Evolutionary conservation across 139 green algal species (phyloP), one percentile per base, ranked within the genome.

Genomic region (Diplosphaera chodatii): DNA sequence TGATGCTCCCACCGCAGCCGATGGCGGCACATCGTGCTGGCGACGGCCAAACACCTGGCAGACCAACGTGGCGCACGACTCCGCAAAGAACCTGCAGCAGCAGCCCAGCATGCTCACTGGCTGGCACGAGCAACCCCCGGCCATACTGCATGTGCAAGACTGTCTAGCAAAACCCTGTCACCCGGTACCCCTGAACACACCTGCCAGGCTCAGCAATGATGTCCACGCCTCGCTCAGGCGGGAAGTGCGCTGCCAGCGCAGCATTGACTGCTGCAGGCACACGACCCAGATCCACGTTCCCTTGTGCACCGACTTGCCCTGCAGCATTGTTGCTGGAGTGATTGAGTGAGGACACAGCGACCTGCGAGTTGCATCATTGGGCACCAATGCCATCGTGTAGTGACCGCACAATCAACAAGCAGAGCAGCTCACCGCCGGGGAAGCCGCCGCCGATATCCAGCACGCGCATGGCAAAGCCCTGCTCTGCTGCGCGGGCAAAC

Each of bases 391-490:
- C n/a, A n/a, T n/a, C n/a, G n/a, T n/a, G n/a, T n/a, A n/a, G n/a
- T n/a, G n/a, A n/a, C n/a, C n/a, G n/a, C n/a, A n/a, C n/a, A n/a
- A n/a, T n/a, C n/a, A n/a, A n/a, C 37, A 6, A 48, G 37, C 6
- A 10, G 37, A 10, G 8, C 37, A 48, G 37, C 37, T 48, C 37
- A 48, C 37, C 92, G 33, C 78, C 81, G 29, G 82, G 90, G 83
- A 98, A 98, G 63, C 95, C 95, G 62, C 95, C 95, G 40, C 95
- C 95, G 67, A 99, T 93, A 82, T 99, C 95, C 33, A 99, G 84
- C 64, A 97, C 73, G 55, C 87, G 78, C 90, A 99, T 95, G 32
- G 80, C 55, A 75, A 91, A 93, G 55, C 94, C 94, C 32, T 92
- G 65, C 1, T 66, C 55, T 20, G 75, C 48, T 15, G 84, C 94